Evolutionary conservation across 2,329 filamentous ascomycete genomes (phyloP), one percentile per base, ranked within the genome.

Genomic region (Pseudopithomyces chartarum): DNA sequence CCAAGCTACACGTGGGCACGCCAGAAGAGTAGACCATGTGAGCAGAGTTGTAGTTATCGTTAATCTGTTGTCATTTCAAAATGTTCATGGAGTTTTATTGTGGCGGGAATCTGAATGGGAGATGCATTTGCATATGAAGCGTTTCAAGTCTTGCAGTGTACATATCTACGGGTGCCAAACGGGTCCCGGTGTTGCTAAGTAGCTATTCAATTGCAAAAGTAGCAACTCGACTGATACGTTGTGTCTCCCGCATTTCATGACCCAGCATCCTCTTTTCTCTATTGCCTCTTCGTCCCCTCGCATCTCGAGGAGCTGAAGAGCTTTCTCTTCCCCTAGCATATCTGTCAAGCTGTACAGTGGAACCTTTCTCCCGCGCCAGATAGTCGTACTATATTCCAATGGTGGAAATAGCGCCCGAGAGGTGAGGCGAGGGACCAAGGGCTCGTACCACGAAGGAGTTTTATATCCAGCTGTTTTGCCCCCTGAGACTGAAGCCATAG

Each of bases 331-430:
- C 1, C 73, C 73, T 8, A 77, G 56, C 51, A 77, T 38, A 54
- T 76, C 74, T 11, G 26, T 43, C 44, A 77, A 54, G 55, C 72
- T 71, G 52, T 76, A 76, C 54, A 77, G 61, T 2, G 73, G 59
- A 4, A 77, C 62, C 47, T 67, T 64, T 8, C 48, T 59, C 7
- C 70, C 73, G 42, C 67, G 52, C 68, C 71, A 77, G 11, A 29
- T 22, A 3, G 69, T 67, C 0, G 65, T 74, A 33, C 57, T 64
- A 48, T 70, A 75, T 11, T 71, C 65, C 6, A 76, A 58, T 26
- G 67, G 65, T 2, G 73, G 67, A 48, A 65, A 74, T 23, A 63
- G 59, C 2, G 71, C 17, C 1, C 67, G 61, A 2, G 70, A 66
- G 32, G 70, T 61, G 22, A 76, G 42, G n/a, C 60, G 65, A 43